Evolutionary conservation across 139 green algal genomes (phyloP), one percentile per base, ranked within the genome.

Genomic region (Volvox africanus): DNA sequence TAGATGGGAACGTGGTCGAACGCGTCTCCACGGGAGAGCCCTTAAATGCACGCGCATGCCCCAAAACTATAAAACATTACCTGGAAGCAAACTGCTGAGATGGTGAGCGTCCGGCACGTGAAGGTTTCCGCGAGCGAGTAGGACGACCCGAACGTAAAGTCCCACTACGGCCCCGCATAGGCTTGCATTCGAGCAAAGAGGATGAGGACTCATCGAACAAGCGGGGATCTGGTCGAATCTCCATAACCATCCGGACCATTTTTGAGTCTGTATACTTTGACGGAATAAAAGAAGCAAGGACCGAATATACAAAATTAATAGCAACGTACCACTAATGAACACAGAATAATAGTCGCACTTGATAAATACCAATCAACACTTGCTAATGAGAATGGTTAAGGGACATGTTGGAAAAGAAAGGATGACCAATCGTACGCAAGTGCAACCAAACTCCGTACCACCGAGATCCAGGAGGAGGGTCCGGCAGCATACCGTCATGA

Each of bases 241-340:
- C 81, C 61, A 87, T 55, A n/a, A 87, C 61, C 81, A 87, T 87
- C 20, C 81, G 55, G 24, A 87, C 81, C 81, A 87, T 87, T 30
- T 30, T 84, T 67, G 76, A 73, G 44, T 55, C 44, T 55, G 44
- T 55, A 55, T 55, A 55, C 44, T 5, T 55, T 55, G 44, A 55
- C 44, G 44, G 44, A 55, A 55, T 55, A 55, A 55, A n/a, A 55
- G 44, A 55, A 55, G 44, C 44, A 9, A 55, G 44, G 44, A 55
- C 44, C 44, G 44, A 55, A 55, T 55, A 55, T 55, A 55, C 44
- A 55, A 9, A 14, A 5, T 55, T 55, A 9, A 55, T 55, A 55
- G 44, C 44, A 55, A 55, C 9, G 44, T 9, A 55, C 44, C 44
- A 55, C 5, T 55, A 55, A 55, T 9, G 9, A 55, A 55, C 44